Base-by-base conservation (phyloP, 2,329 filamentous ascomycete species). In the Botrytis medusae region DNA sequence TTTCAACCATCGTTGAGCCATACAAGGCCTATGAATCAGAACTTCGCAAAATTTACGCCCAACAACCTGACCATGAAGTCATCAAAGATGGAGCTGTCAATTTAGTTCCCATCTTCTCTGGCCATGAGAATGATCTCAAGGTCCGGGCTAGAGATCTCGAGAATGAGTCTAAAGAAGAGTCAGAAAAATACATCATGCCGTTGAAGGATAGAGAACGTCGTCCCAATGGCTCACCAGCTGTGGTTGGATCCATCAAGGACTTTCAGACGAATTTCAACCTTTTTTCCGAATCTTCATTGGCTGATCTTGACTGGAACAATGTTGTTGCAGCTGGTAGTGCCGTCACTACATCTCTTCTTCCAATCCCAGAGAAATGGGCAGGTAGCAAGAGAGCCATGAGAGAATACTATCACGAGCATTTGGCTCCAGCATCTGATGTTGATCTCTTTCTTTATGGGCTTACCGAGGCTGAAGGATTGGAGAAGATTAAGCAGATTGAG, bases 401-500 rank as follows among this genome's bases (percentile, higher is more conserved):
- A 80, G 84, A 91, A 82, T 97, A 94, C 81, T 97, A 95, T 77
- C 94, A 97, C 79, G 89, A 95, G 79, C 89, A 90, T 74, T 88
- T 95, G 75, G 92, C 92, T 18, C 93, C 93, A 0, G 93, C 93
- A 1, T 95, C 93, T 6, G 94, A 97, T 81, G 92, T 97, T 16
- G 94, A 97, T 80, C 86, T 97, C 3, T 97, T 97, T 80, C 83
- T 97, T 44, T 95, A 96, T 78, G 93, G 91, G 0, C 85, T 97
- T 75, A 90, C 86, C 14, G 92, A 96, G 78, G 89, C 94, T 65
- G 85, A 95, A 79, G 93, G 92, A 0, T 84, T 94, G 29, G 90
- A 94, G 79, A 96, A 97, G 84, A 96, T 97, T 82, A 91, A 92
- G 79, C 85, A 93, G 76, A 95, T 97, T 74, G 94, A 97, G 81